Evolutionary conservation across 805 yeast genomes (phyloP).

Genomic region (Metschnikowia hibisci): DNA sequence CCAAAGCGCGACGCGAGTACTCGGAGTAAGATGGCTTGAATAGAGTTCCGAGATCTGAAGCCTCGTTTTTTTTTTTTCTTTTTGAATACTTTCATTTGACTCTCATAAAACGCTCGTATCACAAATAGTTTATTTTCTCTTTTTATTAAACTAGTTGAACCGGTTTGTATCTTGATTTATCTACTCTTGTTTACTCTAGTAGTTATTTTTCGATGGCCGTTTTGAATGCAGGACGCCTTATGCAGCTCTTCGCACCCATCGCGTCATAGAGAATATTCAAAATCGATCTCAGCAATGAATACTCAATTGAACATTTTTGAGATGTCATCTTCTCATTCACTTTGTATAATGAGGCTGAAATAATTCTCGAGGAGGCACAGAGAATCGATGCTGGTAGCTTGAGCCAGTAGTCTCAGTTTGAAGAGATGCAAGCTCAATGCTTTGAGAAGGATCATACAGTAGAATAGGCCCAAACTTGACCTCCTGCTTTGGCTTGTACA

Average conservation of each 20-base stretch:
- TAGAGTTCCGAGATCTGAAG: too few species aligned
- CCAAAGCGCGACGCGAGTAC: constrained; percentile 1
- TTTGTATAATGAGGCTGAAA: constrained; percentile 30
- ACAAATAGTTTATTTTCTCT: too few species aligned
- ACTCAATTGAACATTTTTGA: too few species aligned
- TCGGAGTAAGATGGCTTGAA: too few species aligned
- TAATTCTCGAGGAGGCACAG: constrained; percentile 31
- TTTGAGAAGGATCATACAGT: constrained; percentile 39
- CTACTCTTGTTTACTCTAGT: neutral
- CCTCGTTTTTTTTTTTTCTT: too few species aligned
- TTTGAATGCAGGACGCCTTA: neutral
- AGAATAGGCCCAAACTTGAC: constrained; percentile 39
- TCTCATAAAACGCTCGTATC: too few species aligned
- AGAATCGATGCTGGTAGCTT: constrained; percentile 18
- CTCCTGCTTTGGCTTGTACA: constrained; percentile 1
- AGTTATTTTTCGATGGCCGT: neutral
- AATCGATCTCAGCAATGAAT: too few species aligned
- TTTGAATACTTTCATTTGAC: too few species aligned
- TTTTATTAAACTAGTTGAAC: too few species aligned
- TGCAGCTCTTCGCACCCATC: constrained; percentile 6
- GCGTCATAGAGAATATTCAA: too few species aligned
- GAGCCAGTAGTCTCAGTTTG: constrained; percentile 10
- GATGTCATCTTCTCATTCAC: neutral
- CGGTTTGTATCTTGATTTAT: too few species aligned
- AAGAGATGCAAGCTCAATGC: constrained; percentile 7